Conservation (phyloP, 495 filamentous ascomycete genomes). For the Achaetomiella virescens region DNA sequence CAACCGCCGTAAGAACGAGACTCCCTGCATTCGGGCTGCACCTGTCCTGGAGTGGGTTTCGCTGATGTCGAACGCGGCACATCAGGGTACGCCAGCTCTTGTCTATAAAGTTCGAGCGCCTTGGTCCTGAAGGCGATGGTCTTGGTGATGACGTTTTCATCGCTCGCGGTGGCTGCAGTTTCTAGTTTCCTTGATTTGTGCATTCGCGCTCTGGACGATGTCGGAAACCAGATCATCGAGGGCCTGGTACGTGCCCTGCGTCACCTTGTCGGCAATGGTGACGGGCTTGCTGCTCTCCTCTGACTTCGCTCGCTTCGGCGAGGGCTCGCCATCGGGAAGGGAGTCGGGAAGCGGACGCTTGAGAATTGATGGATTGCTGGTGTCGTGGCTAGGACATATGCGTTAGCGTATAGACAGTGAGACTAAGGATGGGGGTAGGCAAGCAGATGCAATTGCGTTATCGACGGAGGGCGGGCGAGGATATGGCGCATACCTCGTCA, state of each 20-base stretch:
- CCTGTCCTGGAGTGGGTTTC: conserved; percentile 12
- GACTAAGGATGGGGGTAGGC: neutral
- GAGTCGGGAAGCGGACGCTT: conserved; percentile 38
- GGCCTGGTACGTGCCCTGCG: conserved; percentile 35
- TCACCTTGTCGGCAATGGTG: conserved; percentile 44
- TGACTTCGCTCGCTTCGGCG: conserved; percentile 43
- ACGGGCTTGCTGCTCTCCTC: conserved; percentile 25
- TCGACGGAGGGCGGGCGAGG: neutral
- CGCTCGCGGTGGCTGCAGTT: conserved; percentile 18
- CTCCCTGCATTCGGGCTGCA: conserved; percentile 33
- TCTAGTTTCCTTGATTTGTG: conserved; percentile 38
- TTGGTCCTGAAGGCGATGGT: conserved; percentile 38
- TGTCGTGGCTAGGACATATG: conserved; percentile 35
- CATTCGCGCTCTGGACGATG: conserved; percentile 32
- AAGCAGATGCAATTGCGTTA: neutral
- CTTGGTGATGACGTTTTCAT: conserved; percentile 31
- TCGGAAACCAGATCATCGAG: conserved; percentile 45
- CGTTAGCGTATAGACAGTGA: conserved; percentile 5
- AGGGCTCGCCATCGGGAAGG: conserved; percentile 33
- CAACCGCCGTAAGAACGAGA: conserved; percentile 64
- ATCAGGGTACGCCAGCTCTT: conserved; percentile 36
- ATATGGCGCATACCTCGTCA: conserved; percentile 37
- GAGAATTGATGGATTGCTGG: conserved; percentile 35
- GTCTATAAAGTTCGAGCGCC: conserved; percentile 35
- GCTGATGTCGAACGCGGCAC: conserved; percentile 14